Evolutionary conservation across 306 rosid species (phyloP).

Genomic region (Alnus glutinosa): DNA sequence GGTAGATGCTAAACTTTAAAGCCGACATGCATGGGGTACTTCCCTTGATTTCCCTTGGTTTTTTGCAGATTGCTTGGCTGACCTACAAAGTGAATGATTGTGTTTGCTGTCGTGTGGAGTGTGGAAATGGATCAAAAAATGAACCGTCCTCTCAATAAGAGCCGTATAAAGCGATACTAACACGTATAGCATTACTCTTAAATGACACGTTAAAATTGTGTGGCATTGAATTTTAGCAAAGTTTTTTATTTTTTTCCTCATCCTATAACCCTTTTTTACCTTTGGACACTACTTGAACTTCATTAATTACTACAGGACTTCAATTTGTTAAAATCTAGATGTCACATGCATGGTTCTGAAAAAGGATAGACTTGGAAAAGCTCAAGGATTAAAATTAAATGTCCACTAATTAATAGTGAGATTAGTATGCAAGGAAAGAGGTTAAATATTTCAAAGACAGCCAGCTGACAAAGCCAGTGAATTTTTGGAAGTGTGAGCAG

Average conservation of each 20-base stretch:
- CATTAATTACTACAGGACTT: no score
- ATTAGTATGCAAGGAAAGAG: constrained; percentile 19
- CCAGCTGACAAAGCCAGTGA: constrained; percentile 91
- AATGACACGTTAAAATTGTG: no score
- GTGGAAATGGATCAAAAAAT: no score
- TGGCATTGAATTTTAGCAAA: no score
- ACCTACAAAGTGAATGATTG: background rate
- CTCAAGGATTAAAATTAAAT: background rate
- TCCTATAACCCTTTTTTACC: no score
- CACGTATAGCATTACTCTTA: no score
- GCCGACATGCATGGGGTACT: constrained; percentile 11
- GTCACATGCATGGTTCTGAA: constrained; percentile 29
- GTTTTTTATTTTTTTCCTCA: no score
- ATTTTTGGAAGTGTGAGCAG: constrained; percentile 84
- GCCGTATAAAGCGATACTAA: no score
- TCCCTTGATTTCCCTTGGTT: constrained; percentile 15
- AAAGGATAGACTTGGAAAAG: constrained; percentile 22
- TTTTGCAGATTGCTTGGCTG: constrained; percentile 6
- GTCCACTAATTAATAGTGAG: background rate
- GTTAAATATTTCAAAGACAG: constrained; percentile 40
- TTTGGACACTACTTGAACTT: no score
- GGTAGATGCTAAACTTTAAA: constrained; percentile 26
- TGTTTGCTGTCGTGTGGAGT: no score
- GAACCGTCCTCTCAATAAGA: no score
- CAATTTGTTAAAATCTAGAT: background rate